Evolutionary conservation across 2,329 filamentous ascomycete genomes (phyloP), one percentile per base, ranked within the genome.

Genomic region (Emmonsiellopsis sp.): DNA sequence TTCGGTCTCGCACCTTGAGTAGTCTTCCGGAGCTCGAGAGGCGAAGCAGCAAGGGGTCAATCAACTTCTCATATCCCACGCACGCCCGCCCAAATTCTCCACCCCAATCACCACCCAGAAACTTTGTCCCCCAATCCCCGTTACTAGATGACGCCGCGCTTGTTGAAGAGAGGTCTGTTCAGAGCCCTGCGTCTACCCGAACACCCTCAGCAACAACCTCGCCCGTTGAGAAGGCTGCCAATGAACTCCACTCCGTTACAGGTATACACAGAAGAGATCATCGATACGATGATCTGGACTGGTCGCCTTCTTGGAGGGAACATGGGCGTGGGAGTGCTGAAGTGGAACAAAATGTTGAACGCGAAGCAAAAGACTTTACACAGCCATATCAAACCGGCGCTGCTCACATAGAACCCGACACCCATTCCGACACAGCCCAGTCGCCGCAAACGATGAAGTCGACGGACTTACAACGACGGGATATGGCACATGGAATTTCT

Each of bases 31-130:
- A 71, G 46, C 50, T 68, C 31, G 71, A 73, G 52, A 65, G 71
- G 37, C 60, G 68, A 5, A 61, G 59, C 43, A 77, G 71, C 57
- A 63, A 71, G 44, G 69, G 66, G 34, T 76, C 74, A 3, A 64
- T 76, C 55, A 77, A 77, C 60, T 77, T 77, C 54, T 77, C 74
- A 1, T 74, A 74, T 49, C 73, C 73, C 2, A 70, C 69, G 58
- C 66, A 65, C 51, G 63, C 68, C 11, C 66, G 71, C 21, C 66
- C 72, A 4, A 71, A 65, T 40, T 75, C 74, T 13, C 73, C 73
- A 5, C 65, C 55, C 33, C 60, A 61, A 17, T 60, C 61, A 5
- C 62, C 61, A 11, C 40, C 49, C 14, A 45, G 43, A 31, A 55
- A 17, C 14, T n/a, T 55, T 43, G 39, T 11, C 27, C 9, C 39